These are phyloP conservation scores for Trypanosoma scelopori DNA, from an alignment of 208 protist genomes.

Conservation along the genomic window DNA sequence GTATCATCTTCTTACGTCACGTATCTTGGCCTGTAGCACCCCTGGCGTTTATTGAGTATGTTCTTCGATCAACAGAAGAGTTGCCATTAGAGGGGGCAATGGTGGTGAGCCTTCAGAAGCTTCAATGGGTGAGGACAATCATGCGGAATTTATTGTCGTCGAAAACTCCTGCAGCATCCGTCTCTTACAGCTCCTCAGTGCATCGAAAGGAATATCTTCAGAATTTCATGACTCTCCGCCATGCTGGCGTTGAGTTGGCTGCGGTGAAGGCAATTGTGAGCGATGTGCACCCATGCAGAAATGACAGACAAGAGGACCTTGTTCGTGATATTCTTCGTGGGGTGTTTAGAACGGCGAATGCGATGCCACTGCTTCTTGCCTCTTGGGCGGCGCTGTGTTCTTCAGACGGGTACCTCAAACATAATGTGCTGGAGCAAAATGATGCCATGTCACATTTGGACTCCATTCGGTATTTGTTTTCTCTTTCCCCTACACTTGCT, in stretches of 20 bases:
- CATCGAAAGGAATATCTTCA: slow-evolving; percentile 13
- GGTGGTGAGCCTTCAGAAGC: not conserved
- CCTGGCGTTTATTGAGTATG: slow-evolving; percentile 1
- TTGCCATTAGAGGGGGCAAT: not conserved
- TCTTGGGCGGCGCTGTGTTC: slow-evolving; percentile 3
- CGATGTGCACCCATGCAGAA: not conserved
- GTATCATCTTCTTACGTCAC: slow-evolving; percentile 2
- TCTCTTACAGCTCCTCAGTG: not conserved
- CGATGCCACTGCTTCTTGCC: slow-evolving; percentile 18
- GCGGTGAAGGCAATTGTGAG: slow-evolving; percentile 2
- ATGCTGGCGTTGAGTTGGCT: slow-evolving; percentile 11
- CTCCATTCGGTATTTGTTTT: slow-evolving; percentile 15
- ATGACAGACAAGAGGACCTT: slow-evolving; percentile 11
- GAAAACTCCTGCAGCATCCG: not conserved
- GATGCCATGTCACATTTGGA: slow-evolving; percentile 15
- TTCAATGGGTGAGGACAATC: slow-evolving; percentile 20
- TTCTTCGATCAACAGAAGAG: slow-evolving; percentile 2
- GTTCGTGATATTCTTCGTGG: slow-evolving; percentile 26
- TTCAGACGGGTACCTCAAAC: slow-evolving; percentile 12
- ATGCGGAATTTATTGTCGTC: not conserved
- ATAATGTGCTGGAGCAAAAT: slow-evolving; percentile 15
- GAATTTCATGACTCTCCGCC: slow-evolving; percentile 11
- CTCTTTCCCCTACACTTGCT: slow-evolving; percentile 6
- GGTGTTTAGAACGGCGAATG: slow-evolving; percentile 23
- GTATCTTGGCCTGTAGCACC: slow-evolving; percentile 17